Percentiles rank a stretch among this genome's conserved stretches.
Conservation (phyloP, 805 yeast genomes). For the Nakazawaea holstii region DNA sequence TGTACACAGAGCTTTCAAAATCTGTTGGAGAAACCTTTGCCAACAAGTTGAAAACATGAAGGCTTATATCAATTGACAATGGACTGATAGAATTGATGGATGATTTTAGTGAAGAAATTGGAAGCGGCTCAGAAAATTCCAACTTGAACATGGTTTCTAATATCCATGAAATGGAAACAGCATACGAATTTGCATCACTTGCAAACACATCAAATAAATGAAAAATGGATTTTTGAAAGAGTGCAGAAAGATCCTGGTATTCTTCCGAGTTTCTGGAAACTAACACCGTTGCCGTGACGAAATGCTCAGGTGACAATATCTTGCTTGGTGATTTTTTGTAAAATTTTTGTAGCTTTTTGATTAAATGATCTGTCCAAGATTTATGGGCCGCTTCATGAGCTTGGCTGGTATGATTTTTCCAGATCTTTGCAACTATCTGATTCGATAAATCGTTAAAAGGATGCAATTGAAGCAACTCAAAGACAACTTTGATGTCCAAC, state of each 20-base stretch:
- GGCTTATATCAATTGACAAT: not conserved
- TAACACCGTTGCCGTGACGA: conserved; percentile 15
- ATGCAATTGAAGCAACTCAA: conserved; percentile 15
- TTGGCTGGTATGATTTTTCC: conserved; percentile 37
- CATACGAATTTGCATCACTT: conserved; percentile 1
- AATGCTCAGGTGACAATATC: conserved; percentile 10
- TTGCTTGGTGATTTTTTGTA: conserved; percentile 9
- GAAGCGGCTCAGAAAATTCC: conserved; percentile 4
- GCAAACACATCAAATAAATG: not conserved
- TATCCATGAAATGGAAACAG: conserved; percentile 22
- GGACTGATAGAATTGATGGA: too few relatives aligned
- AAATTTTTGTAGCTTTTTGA: conserved; percentile 14
- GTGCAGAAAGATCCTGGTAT: not conserved
- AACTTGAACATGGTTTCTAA: conserved; percentile 23
- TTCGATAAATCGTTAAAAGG: conserved; percentile 1
- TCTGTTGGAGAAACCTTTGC: not conserved
- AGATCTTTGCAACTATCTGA: conserved; percentile 29
- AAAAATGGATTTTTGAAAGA: not conserved
- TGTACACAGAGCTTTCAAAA: conserved; percentile 12
- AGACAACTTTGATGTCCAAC: conserved; percentile 25
- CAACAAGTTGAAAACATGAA: conserved; percentile 1
- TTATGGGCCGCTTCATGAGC: conserved; percentile 22
- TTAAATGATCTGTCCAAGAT: conserved; percentile 18
- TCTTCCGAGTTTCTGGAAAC: not conserved
- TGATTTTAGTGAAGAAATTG: too few relatives aligned